Conservation (phyloP, 2,329 filamentous ascomycete genomes). For the Aspergillus tubingensis region DNA sequence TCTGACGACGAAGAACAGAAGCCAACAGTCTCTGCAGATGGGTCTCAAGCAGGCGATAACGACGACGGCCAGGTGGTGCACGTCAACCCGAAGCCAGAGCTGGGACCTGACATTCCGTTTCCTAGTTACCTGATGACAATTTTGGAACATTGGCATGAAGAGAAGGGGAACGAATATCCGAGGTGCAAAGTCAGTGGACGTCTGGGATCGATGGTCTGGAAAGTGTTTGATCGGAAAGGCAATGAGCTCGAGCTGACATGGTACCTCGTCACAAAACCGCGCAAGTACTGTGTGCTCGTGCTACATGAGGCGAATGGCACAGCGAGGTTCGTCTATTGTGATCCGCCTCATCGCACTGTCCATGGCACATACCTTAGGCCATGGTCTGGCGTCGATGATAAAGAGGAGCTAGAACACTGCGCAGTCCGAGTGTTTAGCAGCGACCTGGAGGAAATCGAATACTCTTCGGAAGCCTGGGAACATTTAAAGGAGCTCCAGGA, state of each 20-base stretch:
- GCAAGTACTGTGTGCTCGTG: conserved; percentile 13
- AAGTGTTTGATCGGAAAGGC: conserved; percentile 21
- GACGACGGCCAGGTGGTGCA: neutral
- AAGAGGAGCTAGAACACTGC: conserved; percentile 10
- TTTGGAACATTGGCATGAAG: conserved; percentile 17
- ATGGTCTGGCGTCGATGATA: conserved; percentile 12
- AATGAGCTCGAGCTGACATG: conserved; percentile 14
- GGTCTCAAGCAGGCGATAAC: neutral
- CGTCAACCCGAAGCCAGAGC: neutral
- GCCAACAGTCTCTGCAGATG: neutral
- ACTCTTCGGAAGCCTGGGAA: conserved; percentile 6
- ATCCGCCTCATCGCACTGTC: neutral
- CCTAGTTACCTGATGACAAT: conserved; percentile 10
- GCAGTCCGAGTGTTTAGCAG: conserved; percentile 12
- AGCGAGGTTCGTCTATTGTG: conserved; percentile 8
- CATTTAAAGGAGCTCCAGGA: neutral
- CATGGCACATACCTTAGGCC: conserved; percentile 14
- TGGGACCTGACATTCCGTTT: conserved; percentile 4
- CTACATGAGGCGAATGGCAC: conserved; percentile 1
- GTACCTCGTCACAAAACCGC: conserved; percentile 6
- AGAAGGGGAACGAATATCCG: conserved; percentile 7
- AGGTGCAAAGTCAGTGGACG: neutral
- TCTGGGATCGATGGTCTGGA: neutral
- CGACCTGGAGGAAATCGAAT: neutral
- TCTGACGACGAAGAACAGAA: neutral